These are phyloP conservation scores for Paracoccidioides brasiliensis DNA, from an alignment of 2,329 filamentous ascomycete species.

Conservation along the genomic window DNA sequence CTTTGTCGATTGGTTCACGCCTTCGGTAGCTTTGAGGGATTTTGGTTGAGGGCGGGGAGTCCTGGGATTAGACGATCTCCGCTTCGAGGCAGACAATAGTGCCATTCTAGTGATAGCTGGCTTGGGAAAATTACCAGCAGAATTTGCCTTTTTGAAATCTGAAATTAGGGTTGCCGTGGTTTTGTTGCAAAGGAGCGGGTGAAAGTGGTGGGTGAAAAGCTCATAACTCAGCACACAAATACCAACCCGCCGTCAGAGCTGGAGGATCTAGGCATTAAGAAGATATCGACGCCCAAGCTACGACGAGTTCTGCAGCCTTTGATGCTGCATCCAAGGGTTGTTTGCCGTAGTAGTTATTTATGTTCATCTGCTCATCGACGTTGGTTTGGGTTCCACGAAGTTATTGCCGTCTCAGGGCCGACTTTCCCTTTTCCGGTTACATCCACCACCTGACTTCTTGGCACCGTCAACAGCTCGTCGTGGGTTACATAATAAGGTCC, in stretches of 20 bases:
- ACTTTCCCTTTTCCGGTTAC: no score
- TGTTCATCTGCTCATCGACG: no score
- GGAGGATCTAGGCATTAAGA: background rate
- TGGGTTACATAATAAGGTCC: no score
- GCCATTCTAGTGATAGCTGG: constrained; percentile 17
- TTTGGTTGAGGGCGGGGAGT: constrained; percentile 16
- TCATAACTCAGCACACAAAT: background rate
- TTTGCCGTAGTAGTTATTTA: background rate
- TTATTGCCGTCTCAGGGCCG: no score
- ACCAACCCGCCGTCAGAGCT: background rate
- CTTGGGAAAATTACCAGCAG: background rate
- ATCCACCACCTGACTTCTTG: background rate
- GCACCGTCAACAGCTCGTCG: no score
- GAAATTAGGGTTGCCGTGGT: background rate
- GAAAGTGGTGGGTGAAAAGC: background rate
- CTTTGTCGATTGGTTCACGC: constrained; percentile 17
- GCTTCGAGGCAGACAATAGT: constrained; percentile 16
- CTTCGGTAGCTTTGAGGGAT: constrained; percentile 20
- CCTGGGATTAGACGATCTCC: constrained; percentile 17
- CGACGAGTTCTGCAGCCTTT: background rate
- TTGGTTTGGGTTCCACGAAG: no score
- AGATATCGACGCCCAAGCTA: background rate
- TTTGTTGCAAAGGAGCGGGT: background rate
- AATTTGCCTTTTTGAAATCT: background rate
- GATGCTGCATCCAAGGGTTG: background rate